phyloP scores from a whole-genome alignment of 176 grass and related monocot genomes.

The Avena insularis region DNA sequence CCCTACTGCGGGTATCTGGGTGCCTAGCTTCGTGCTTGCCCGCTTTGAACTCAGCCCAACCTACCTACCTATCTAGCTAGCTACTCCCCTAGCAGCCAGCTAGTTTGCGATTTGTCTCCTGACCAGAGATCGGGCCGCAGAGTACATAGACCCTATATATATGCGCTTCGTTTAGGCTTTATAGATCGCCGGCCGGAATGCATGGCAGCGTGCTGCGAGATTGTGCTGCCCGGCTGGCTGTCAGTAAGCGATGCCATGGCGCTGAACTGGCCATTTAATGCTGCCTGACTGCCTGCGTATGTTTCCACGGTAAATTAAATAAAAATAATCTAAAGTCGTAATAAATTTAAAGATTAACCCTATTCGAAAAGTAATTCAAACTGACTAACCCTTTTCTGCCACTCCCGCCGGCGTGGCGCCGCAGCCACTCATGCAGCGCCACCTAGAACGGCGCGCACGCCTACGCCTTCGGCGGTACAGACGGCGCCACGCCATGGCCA shows the following conservation, averaged over 20 bases:
- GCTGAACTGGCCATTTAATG: not conserved
- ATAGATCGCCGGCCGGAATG: not conserved
- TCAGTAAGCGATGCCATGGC: not conserved
- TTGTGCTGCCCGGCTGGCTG: slow-evolving; percentile 6
- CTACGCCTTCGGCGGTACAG: no score
- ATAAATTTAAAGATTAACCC: no score
- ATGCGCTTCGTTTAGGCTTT: not conserved
- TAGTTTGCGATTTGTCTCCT: slow-evolving; percentile 47
- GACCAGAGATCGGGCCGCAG: not conserved
- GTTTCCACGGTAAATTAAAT: no score
- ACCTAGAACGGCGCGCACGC: no score
- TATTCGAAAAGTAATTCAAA: no score
- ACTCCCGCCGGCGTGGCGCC: no score
- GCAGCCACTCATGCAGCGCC: no score
- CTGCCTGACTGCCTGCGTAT: no score
- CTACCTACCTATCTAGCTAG: not conserved
- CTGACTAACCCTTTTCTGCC: no score
- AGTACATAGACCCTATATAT: not conserved
- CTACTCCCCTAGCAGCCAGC: not conserved
- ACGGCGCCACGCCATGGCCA: no score
- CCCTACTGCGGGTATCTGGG: not conserved
- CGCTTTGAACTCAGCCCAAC: not conserved
- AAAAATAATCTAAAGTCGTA: no score
- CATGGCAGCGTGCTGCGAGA: slow-evolving; percentile 17
- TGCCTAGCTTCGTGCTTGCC: not conserved